Base-by-base conservation (phyloP, 306 rosid species). In the Begonia fuchsioides region DNA sequence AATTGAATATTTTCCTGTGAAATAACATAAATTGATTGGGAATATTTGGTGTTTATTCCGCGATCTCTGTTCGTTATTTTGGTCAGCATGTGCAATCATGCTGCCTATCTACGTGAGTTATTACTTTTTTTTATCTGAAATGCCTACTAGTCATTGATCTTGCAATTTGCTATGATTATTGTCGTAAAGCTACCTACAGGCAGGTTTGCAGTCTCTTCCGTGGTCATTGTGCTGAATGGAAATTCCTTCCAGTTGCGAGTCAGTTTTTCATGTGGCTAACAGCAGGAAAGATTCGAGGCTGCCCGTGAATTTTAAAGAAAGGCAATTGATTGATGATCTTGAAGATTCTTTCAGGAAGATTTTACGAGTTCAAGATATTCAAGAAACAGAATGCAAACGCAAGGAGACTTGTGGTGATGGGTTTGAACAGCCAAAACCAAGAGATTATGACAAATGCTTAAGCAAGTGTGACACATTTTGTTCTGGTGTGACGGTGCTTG, bases 151-250 rank as follows among this genome's bases (percentile, higher is more conserved):
- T 26, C 35, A 26, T 26, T 26, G 35, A 26, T 26, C 35, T 26
- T 26, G 35, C 35, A 8, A 26, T 26, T 26, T 2, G 35, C 35
- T 4, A 26, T 26, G 35, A 26, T 26, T 26, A 4, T 26, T 26
- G 35, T 26, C 8, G 8, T 2, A n/a, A n/a, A 10, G 3, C 12
- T 41, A 41, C 45, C 1, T 13, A 12, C 16, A 7, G 32, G 16
- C 60, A 60, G 61, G 15, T 62, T 47, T 58, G 41, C 54, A 58
- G 39, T 19, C 49, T 41, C 35, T 41, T 2, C n/a, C 9, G 12
- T 43, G 51, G 12, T 17, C 17, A 38, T 38, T 54, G 56, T 59
- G 19, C 71, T 52, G 72, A 60, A 87, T 80, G 96, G 94, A 73
- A 59, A 32, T 57, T 26, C 63, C 45, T 55, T 67, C 66, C 71